A percentile compares a stretch with the other conserved stretches of the same genome.
Evolutionary conservation across 805 yeast species (phyloP).

Genomic region (Yamadazyma takamatsuzukensis): DNA sequence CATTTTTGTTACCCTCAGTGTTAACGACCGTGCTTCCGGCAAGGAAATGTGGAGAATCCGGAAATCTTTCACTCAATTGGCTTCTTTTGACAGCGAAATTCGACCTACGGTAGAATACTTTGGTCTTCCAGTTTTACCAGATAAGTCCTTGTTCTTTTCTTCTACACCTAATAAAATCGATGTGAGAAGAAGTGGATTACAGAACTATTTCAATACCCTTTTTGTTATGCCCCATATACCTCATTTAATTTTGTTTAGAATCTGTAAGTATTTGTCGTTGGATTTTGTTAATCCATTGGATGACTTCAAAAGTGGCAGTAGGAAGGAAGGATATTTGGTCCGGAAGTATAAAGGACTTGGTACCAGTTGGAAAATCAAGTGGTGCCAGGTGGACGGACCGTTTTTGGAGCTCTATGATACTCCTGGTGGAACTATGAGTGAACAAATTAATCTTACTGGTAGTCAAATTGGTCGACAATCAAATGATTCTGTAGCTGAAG

Average conservation of each 20-base stretch:
- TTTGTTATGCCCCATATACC: constrained; percentile 59
- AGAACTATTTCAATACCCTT: constrained; percentile 56
- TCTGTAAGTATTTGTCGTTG: constrained; percentile 65
- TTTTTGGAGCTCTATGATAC: constrained; percentile 52
- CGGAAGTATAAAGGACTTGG: constrained; percentile 65
- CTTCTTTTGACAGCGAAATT: constrained; percentile 56
- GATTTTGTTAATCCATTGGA: constrained; percentile 62
- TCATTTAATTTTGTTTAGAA: constrained; percentile 42
- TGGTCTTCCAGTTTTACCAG: constrained; percentile 65
- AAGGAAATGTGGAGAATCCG: constrained; percentile 74
- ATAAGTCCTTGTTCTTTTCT: constrained; percentile 51
- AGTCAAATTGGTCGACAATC: constrained; percentile 57
- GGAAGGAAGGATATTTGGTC: constrained; percentile 62
- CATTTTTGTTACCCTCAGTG: constrained; percentile 57
- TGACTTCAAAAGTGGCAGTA: constrained; percentile 49
- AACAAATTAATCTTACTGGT: constrained; percentile 46
- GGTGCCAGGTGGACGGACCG: constrained; percentile 64
- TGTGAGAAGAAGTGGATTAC: constrained; percentile 49
- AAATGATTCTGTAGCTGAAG: constrained; percentile 38
- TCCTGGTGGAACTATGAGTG: constrained; percentile 53
- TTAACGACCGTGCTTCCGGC: constrained; percentile 55
- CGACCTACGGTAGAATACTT: constrained; percentile 49
- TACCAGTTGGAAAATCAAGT: constrained; percentile 62
- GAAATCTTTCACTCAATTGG: constrained; percentile 59
- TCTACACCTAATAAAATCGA: constrained; percentile 67